Conservation (phyloP, 768 basidiomycete species). For the Trametes punicea region DNA sequence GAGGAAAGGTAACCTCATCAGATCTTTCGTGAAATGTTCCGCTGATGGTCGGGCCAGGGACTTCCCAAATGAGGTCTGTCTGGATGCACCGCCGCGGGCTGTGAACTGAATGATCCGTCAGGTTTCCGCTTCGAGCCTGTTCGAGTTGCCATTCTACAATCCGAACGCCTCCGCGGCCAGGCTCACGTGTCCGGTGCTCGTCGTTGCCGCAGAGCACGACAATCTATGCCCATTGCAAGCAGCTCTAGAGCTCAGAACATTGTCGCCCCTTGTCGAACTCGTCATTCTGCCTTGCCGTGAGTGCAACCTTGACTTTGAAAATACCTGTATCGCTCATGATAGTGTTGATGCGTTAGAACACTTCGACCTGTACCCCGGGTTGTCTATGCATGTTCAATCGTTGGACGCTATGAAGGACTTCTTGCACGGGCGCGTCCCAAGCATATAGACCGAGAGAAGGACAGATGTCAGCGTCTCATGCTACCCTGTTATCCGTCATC, state of each 20-base stretch:
- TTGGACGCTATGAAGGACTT: constrained; percentile 8
- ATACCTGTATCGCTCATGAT: neutral
- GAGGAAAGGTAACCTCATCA: neutral
- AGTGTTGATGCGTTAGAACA: neutral
- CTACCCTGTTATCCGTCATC: too few relatives aligned
- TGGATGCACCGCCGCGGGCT: too few relatives aligned
- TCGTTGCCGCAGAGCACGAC: constrained; percentile 9
- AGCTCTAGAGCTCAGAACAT: neutral
- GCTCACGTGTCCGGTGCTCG: constrained; percentile 14
- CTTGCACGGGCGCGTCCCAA: neutral
- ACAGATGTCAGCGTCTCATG: too few relatives aligned
- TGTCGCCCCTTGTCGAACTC: constrained; percentile 1
- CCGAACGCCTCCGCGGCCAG: constrained; percentile 2
- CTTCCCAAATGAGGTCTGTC: constrained; percentile 16
- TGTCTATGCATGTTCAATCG: neutral
- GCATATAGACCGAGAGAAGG: neutral
- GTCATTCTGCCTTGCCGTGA: constrained; percentile 1
- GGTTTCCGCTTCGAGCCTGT: constrained; percentile 15
- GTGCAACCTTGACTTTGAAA: neutral
- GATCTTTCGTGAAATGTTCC: neutral
- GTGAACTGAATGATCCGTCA: neutral
- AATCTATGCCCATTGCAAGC: constrained; percentile 4
- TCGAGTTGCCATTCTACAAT: constrained; percentile 14
- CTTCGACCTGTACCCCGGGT: constrained; percentile 14
- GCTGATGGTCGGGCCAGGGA: neutral